Base-by-base conservation (phyloP, 1,284 basidiomycete species). In the Cryptococcus sp. region DNA sequence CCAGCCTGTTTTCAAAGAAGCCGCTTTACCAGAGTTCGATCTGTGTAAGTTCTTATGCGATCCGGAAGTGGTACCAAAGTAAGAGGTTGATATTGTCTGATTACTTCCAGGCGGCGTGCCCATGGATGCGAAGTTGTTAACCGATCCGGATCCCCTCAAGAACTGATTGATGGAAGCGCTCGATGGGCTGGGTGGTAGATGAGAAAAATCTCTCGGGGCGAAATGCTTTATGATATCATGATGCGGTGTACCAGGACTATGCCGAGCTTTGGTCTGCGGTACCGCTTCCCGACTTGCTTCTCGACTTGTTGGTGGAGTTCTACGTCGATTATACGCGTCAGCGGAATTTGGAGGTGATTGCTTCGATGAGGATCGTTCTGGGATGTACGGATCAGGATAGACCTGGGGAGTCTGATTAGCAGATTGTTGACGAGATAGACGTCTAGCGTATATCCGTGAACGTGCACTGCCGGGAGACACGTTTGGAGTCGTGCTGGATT, bases 171-270 rank as follows among this genome's bases (percentile, higher is more conserved):
- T 90, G 1, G 88, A 88, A 2, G 87, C 74, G 3, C 88, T 85
- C 2, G 89, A 89, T 6, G 91, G 89, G 13, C 89, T 91, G 5
- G 90, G 89, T 7, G 90, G 90, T 3, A 93, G 79, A 70, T 90
- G 89, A 0, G 90, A 90, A 74, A 89, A 91, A 72, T 92, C 89
- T n/a, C 72, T 70, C 3, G 74, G 70, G 0, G 74, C 71, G 38
- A 79, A 74, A 41, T 77, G 74, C 46, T 72, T 72, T 13, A 77
- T 64, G 49, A 86, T 84, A 52, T 76, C 73, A 50, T 73, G 72
- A 53, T 67, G 64, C 4, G 67, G 59, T 4, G 67, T 41, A 46
- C 55, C 59, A 8, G 64, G 71, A 50, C 41, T 61, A 30, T 38
- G 64, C 50, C 30, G 61, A 38, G 38, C 58, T 56, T 57, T 56